A percentile compares a stretch with the other conserved stretches of the same genome.
These are phyloP conservation scores for Suaeda aralocaspica DNA, from an alignment of 148 eudicot genomes.

Conservation along the genomic window DNA sequence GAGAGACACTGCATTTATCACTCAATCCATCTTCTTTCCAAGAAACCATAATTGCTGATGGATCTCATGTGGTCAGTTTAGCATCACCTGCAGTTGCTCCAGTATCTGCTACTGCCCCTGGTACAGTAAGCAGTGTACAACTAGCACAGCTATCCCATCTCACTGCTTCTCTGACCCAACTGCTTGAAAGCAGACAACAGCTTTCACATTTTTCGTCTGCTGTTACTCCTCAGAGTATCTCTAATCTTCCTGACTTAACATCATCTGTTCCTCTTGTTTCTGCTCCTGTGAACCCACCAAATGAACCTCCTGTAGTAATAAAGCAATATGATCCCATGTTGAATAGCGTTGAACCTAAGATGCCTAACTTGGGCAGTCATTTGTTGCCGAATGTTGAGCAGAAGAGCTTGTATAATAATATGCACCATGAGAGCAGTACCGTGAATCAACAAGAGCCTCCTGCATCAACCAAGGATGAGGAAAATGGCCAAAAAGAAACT, in stretches of 20 bases:
- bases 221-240: conserved; percentile 20
- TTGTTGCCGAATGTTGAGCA: conserved; percentile 19
- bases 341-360: conserved; percentile 25
- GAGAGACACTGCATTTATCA: conserved; percentile 22
- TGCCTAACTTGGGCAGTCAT: conserved; percentile 13
- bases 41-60: conserved; percentile 25
- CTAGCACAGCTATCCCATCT: conserved; percentile 36
- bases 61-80: conserved; percentile 18
- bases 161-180: conserved; percentile 42
- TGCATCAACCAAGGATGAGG: conserved; percentile 22
- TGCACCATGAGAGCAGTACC: conserved; percentile 3
- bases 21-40: conserved; percentile 31
- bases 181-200: conserved; percentile 41
- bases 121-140: conserved; percentile 32
- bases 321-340: conserved; percentile 32
- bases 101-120: conserved; percentile 27
- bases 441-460: conserved; percentile 23
- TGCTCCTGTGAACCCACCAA: conserved; percentile 21
- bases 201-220: conserved; percentile 40
- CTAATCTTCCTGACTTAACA: conserved; percentile 20
- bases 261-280: conserved; percentile 28
- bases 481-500: conserved; percentile 18
- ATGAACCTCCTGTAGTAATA: conserved; percentile 26
- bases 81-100: conserved; percentile 23
- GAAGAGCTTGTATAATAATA: conserved; percentile 18